Base-by-base conservation (phyloP, 176 grass and related monocot species). In the Dendrocalamus sinicus region DNA sequence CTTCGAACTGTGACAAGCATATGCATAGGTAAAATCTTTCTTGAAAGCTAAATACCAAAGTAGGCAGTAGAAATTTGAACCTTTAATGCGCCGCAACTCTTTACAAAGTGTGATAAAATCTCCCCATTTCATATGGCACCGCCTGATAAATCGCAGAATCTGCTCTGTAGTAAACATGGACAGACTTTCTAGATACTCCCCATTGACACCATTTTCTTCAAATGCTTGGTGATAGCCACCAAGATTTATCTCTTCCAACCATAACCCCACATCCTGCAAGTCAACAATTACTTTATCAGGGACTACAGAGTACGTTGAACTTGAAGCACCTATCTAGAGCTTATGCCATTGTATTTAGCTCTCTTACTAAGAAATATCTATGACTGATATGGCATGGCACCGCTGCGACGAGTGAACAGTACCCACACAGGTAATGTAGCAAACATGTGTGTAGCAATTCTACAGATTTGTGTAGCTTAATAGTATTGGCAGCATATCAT, bases 41-140 rank as follows among this genome's bases (percentile, higher is more conserved):
- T 51, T 65, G 23, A 19, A 91, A 79, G n/a, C 13, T 2, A 73
- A 16, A 83, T 65, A 50, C 9, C 13, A 53, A 63, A 79, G 81
- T 72, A 43, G 57, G 71, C 44, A 71, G 71, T 14, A 78, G 58
- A 85, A 50, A 83, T 39, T 87, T 13, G 30, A 83, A 97, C 95
- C 95, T 97, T 97, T 97, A 48, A 97, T 97, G 71, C 95, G 89
- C 79, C 95, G 88, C 75, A 97, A 68, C 75, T 94, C 95, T 78
- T 97, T 97, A 89, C 95, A 97, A 14, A 94, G 84, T 8, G 95
- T 97, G 72, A 94, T 98, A 83, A 97, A 98, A 83, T 98, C 91
- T 70, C 89, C 93, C 91, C 93, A 93, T 88, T 93, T 98, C 93
- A 98, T 95, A 88, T 95, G 93, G 54, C 93, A 95, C 32, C 93